Evolutionary conservation across 768 basidiomycete species (phyloP).

Genomic region (Candolleomyces aberdarensis): DNA sequence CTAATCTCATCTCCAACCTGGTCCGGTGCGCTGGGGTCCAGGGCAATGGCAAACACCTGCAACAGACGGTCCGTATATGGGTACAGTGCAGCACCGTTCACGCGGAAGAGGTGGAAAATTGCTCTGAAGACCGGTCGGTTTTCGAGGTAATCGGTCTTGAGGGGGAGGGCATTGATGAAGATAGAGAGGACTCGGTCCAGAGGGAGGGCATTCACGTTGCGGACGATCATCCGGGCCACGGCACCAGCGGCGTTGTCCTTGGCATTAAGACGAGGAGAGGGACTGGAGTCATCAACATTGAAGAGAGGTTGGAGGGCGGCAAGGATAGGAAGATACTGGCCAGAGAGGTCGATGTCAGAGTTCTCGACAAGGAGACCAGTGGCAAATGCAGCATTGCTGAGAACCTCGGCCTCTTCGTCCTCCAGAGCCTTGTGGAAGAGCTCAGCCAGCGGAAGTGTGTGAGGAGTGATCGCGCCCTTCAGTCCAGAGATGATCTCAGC

Average conservation of each 20-base stretch:
- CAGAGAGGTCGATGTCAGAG: slow-evolving; percentile 74
- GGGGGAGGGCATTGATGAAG: slow-evolving; percentile 77
- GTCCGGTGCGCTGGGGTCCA: slow-evolving; percentile 71
- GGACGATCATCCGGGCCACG: slow-evolving; percentile 81
- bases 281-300: slow-evolving; percentile 55
- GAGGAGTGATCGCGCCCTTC: slow-evolving; percentile 81
- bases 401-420: slow-evolving; percentile 89
- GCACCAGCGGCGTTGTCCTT: slow-evolving; percentile 97
- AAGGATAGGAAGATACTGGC: slow-evolving; percentile 79
- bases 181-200: slow-evolving; percentile 89
- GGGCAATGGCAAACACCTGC: slow-evolving; percentile 73
- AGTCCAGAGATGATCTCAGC: slow-evolving; percentile 95
- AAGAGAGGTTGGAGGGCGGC: slow-evolving; percentile 81
- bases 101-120: slow-evolving; percentile 83
- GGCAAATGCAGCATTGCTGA: slow-evolving; percentile 95
- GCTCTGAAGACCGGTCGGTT: slow-evolving; percentile 87
- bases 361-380: slow-evolving; percentile 88
- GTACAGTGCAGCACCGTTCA: slow-evolving; percentile 64
- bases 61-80: slow-evolving; percentile 80
- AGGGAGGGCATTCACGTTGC: slow-evolving; percentile 76
- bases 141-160: slow-evolving; percentile 87
- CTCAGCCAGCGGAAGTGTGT: slow-evolving; percentile 76
- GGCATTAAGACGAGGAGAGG: slow-evolving; percentile 72
- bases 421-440: slow-evolving; percentile 81
- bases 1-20: slow-evolving; percentile 81